Conservation (phyloP, 129 eudicot species). For the Cynara cardunculus region DNA sequence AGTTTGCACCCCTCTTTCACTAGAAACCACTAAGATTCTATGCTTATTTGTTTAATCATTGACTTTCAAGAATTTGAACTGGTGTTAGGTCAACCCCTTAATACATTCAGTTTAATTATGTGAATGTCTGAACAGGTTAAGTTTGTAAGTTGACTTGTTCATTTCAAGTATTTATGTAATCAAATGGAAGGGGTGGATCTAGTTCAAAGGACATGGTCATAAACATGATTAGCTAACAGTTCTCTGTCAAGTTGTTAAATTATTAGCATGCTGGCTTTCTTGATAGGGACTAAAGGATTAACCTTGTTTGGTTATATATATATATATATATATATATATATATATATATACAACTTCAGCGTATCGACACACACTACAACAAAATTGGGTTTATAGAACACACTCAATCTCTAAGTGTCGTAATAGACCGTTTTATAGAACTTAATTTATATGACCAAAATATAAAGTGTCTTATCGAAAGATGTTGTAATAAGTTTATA, state of each 20-base stretch:
- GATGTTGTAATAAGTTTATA: no score
- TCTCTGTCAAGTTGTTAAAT: slow-evolving; percentile 17
- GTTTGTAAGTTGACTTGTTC: slow-evolving; percentile 18
- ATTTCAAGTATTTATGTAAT: neutral
- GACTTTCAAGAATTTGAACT: slow-evolving; percentile 27
- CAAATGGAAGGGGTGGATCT: slow-evolving; percentile 5
- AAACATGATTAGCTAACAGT: slow-evolving; percentile 28
- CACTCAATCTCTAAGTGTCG: no score
- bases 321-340: no score
- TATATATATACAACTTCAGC: neutral
- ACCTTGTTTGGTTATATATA: neutral
- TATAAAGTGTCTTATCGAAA: no score
- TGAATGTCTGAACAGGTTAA: neutral
- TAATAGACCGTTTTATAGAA: no score
- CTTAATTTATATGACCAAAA: no score
- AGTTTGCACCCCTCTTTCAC: slow-evolving; percentile 29
- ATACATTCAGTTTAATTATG: slow-evolving; percentile 11
- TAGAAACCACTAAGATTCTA: slow-evolving; percentile 14
- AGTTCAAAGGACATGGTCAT: slow-evolving; percentile 18
- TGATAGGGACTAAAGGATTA: neutral
- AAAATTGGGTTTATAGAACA: no score
- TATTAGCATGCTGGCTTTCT: slow-evolving; percentile 19
- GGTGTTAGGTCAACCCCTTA: slow-evolving; percentile 37
- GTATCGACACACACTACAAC: neutral
- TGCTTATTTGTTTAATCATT: slow-evolving; percentile 7